Conservation (phyloP, 306 rosid genomes). For the Betula pendula region DNA sequence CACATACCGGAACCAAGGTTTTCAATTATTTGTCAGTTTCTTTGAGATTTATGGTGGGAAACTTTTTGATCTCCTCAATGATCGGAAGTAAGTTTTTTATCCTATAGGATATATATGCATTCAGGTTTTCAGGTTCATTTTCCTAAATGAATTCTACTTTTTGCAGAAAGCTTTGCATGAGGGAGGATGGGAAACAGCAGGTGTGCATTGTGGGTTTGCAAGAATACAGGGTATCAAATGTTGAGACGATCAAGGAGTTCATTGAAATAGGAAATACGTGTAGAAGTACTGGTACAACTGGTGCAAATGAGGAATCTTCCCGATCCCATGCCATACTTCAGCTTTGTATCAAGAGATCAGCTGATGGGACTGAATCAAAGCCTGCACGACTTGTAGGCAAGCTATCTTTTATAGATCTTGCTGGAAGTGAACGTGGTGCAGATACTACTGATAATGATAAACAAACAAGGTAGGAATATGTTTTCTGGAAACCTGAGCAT, state of each 20-base stretch:
- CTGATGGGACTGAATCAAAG: slow-evolving; percentile 64
- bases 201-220: slow-evolving; percentile 89
- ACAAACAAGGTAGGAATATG: slow-evolving; percentile 59
- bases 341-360: slow-evolving; percentile 71
- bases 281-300: slow-evolving; percentile 85
- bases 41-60: slow-evolving; percentile 88
- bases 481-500: slow-evolving; percentile 12
- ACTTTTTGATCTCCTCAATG: slow-evolving; percentile 84
- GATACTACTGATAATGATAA: slow-evolving; percentile 83
- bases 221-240: slow-evolving; percentile 67
- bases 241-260: slow-evolving; percentile 66
- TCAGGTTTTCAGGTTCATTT: slow-evolving; percentile 19
- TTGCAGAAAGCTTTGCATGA: slow-evolving; percentile 77
- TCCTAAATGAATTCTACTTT: slow-evolving; percentile 34
- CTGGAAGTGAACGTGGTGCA: slow-evolving; percentile 91
- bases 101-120: slow-evolving; percentile 10
- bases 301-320: slow-evolving; percentile 89
- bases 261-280: slow-evolving; percentile 71
- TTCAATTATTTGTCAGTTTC: slow-evolving; percentile 75
- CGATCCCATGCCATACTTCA: slow-evolving; percentile 91
- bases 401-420: slow-evolving; percentile 78
- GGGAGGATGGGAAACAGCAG: slow-evolving; percentile 93
- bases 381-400: slow-evolving; percentile 73
- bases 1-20: slow-evolving; percentile 67
- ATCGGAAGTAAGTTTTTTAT: slow-evolving; percentile 61